Conservation (phyloP, 495 filamentous ascomycete genomes). For the Tuber indicum region DNA sequence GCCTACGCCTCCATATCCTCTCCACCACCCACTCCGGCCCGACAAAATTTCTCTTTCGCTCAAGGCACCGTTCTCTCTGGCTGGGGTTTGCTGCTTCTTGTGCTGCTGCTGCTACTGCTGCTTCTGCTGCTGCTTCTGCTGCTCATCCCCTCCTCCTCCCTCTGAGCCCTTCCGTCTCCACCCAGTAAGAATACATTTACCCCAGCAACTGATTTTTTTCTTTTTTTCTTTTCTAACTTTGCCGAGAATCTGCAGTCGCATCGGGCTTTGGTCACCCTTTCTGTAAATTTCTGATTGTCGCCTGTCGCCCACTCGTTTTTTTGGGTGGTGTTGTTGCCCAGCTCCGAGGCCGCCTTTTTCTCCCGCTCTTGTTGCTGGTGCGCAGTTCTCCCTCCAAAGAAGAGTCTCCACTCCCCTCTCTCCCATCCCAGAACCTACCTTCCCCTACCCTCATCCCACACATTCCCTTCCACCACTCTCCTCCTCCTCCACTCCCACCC, state of each 20-base stretch:
- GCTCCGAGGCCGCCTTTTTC: constrained; percentile 5
- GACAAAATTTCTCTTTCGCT: constrained; percentile 1
- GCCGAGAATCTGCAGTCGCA: constrained; percentile 2
- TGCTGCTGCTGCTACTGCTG: not conserved
- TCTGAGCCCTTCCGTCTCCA: not conserved
- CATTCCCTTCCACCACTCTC: constrained; percentile 1
- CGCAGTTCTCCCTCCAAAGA: constrained; percentile 2
- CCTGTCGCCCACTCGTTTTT: not conserved
- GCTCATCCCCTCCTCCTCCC: not conserved
- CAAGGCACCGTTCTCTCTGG: not conserved
- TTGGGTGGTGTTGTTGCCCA: constrained; percentile 4
- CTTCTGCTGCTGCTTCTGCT: not conserved
- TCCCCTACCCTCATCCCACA: constrained; percentile 2
- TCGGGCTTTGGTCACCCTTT: not conserved
- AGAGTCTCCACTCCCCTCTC: not conserved
- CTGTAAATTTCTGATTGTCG: not conserved
- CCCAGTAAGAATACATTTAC: not conserved
- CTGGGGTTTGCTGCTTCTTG: not conserved
- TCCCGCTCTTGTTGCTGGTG: constrained; percentile 2
- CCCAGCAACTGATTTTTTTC: not conserved
- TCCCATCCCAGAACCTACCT: not conserved
- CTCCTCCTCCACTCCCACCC: constrained; percentile 5
- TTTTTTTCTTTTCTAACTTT: not conserved
- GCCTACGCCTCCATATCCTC: not conserved
- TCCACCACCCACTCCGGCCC: constrained; percentile 1